Conservation (phyloP, 306 rosid genomes). For the Glycine tomentella region DNA sequence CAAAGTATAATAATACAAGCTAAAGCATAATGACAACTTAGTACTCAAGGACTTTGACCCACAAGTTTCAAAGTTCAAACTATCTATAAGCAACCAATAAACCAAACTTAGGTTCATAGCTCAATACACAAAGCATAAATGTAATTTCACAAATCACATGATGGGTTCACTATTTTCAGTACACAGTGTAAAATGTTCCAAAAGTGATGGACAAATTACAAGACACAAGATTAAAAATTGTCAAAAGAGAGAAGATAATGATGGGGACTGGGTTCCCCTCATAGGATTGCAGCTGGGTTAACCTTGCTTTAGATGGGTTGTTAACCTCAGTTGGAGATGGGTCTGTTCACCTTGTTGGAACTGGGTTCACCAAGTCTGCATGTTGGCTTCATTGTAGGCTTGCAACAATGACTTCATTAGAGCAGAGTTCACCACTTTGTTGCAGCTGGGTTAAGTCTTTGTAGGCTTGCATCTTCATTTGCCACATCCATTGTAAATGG, state of each 20-base stretch:
- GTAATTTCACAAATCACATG: background rate
- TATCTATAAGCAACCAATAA: background rate
- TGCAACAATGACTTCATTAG: background rate
- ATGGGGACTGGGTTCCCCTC: background rate
- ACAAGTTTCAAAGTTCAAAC: background rate
- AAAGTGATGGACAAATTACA: background rate
- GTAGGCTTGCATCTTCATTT: background rate
- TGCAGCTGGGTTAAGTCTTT: background rate
- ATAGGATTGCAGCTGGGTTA: background rate
- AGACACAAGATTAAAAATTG: background rate
- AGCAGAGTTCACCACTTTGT: background rate
- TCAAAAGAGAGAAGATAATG: background rate
- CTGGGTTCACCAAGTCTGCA: background rate
- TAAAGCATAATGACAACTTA: background rate
- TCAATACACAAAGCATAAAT: background rate
- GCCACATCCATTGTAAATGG: background rate
- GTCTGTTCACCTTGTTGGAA: background rate
- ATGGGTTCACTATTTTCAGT: background rate
- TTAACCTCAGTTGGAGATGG: background rate
- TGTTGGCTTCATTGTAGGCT: background rate
- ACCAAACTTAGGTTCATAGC: background rate
- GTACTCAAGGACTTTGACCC: background rate
- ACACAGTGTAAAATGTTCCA: background rate
- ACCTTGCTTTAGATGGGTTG: background rate
- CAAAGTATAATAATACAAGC: background rate